Percentiles rank a stretch among this genome's conserved stretches.
Conservation (phyloP, 2,329 filamentous ascomycete genomes). For the Herpotrichia juniperi region DNA sequence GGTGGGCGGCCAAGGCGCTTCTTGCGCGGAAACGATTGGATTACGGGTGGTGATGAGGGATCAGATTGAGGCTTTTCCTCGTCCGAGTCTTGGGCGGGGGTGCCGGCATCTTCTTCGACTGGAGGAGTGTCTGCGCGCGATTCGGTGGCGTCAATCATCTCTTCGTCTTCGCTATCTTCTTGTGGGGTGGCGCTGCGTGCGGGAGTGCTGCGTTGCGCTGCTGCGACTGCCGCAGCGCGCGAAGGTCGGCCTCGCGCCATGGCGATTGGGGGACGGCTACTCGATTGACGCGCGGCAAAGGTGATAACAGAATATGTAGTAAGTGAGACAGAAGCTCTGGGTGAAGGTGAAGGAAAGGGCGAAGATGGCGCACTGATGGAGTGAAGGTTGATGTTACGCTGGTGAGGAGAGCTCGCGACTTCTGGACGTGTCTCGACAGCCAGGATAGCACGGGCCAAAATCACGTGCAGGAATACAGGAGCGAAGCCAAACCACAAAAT, state of each 20-base stretch:
- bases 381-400: conserved; percentile 2
- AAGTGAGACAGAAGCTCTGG: neutral
- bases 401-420: conserved; percentile 14
- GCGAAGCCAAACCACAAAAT: neutral
- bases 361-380: neutral
- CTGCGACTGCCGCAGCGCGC: conserved; percentile 29
- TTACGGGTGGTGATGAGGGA: conserved; percentile 54
- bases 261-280: conserved; percentile 10
- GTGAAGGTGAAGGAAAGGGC: neutral
- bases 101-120: conserved; percentile 55
- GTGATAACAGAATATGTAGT: neutral
- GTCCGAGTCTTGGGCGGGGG: conserved; percentile 57
- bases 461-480: neutral
- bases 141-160: conserved; percentile 41
- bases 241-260: conserved; percentile 47
- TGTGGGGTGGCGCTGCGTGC: conserved; percentile 43
- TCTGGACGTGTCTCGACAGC: conserved; percentile 14
- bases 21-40: conserved; percentile 69
- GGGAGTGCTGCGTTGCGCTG: conserved; percentile 46
- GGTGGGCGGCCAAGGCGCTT: conserved; percentile 81
- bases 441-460: conserved; percentile 10
- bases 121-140: conserved; percentile 47
- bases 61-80: conserved; percentile 53
- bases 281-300: neutral
- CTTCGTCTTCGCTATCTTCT: conserved; percentile 41